Conservation (phyloP, 1,284 basidiomycete genomes). For the Neolentinus lepideus region DNA sequence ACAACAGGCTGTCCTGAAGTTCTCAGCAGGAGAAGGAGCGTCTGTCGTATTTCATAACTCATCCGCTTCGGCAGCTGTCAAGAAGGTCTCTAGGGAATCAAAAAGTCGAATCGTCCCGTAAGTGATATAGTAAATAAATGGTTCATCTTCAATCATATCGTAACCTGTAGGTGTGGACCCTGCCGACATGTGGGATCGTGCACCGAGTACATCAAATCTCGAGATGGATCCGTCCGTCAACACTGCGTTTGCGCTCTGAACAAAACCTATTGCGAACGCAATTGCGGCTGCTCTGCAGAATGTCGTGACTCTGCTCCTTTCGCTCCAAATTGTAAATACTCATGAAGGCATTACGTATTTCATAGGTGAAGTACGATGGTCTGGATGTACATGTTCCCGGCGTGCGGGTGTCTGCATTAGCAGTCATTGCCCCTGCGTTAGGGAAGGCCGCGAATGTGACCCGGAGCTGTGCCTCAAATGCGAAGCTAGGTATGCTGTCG, state of each 20-base stretch:
- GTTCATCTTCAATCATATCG: neutral
- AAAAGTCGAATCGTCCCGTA: neutral
- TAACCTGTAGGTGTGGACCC: conserved; percentile 15
- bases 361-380: conserved; percentile 32
- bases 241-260: conserved; percentile 32
- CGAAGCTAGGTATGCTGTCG: conserved; percentile 7
- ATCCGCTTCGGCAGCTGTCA: neutral
- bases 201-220: conserved; percentile 11
- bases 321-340: neutral
- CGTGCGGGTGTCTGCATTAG: neutral
- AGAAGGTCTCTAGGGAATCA: neutral
- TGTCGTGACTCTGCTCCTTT: conserved; percentile 33
- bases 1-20: neutral
- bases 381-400: conserved; percentile 32
- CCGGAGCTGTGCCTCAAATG: conserved; percentile 37
- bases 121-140: neutral
- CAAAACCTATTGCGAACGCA: conserved; percentile 29
- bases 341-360: neutral
- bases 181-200: conserved; percentile 43
- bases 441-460: conserved; percentile 39
- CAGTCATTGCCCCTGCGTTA: conserved; percentile 35
- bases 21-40: neutral
- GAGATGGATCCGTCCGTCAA: neutral
- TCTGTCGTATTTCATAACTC: neutral
- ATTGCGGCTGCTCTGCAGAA: conserved; percentile 28